Evolutionary conservation across 1,284 basidiomycete genomes (phyloP), one percentile per base, ranked within the genome.

Genomic region (Golubevia sp.): DNA sequence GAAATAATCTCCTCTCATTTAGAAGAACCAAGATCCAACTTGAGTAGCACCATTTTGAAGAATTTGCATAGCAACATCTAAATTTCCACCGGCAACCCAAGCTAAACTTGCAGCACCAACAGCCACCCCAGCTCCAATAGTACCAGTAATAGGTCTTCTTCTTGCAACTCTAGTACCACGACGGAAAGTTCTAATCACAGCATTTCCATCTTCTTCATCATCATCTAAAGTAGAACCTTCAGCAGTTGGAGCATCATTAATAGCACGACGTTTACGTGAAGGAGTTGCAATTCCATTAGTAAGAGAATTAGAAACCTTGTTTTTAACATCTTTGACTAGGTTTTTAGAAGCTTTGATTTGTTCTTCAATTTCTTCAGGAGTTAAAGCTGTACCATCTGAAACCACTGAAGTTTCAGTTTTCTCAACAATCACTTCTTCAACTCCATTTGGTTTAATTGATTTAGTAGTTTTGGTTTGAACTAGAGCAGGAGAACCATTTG

Each of bases 301-400:
- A 23, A 61, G 61, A 53, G 44, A 51, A 3, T 55, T 48, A 15
- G 68, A 59, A 2, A 67, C 49, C n/a, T 62, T 58, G 23, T 61
- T 63, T 49, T 68, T 68, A 51, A 78, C 72, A 20, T 72, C 73
- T 18, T 69, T 70, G 3, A 77, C 79, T n/a, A 81, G 72, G 3
- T 66, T 67, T 58, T 77, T 71, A 26, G 74, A 67, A 56, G 73
- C 70, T 21, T 70, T 64, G 56, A 81, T 76, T 65, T 82, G 76
- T 30, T 64, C 75, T 27, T 79, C 76, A 49, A 79, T 73, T 63
- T 81, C 74, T 24, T 70, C 71, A 38, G 68, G 66, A 26, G 71
- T 68, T 38, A 81, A 62, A 2, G 66, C 63, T 13, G 58, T 58
- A 8, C 65, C 67, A 61, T 44, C 27, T 3, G 60, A 49, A 50